Percentiles rank a stretch among this genome's conserved stretches.
Evolutionary conservation across 768 basidiomycete genomes (phyloP).

Genomic region (Pleurotus tuber-regium): DNA sequence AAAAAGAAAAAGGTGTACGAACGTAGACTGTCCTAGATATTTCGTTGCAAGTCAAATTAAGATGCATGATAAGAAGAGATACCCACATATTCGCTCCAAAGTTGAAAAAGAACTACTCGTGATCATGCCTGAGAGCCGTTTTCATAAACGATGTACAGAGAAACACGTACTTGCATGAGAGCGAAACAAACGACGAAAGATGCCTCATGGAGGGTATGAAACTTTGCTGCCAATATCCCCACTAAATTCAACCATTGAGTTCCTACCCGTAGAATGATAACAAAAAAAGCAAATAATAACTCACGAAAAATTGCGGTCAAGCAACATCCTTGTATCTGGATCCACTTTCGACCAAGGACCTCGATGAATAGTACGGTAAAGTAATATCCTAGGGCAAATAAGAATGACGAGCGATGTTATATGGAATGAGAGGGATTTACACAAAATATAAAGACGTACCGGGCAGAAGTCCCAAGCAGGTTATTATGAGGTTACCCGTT

Average conservation of each 20-base stretch:
- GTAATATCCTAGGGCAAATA: slow-evolving; percentile 64
- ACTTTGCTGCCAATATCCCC: slow-evolving; percentile 65
- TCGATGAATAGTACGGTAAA: slow-evolving; percentile 67
- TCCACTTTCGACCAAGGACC: slow-evolving; percentile 68
- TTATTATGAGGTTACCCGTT: slow-evolving; percentile 69
- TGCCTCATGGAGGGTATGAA: slow-evolving; percentile 49
- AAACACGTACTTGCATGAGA: slow-evolving; percentile 49
- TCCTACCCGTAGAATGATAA: neutral
- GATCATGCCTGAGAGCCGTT: neutral
- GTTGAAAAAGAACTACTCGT: slow-evolving; percentile 66
- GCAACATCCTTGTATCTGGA: slow-evolving; percentile 76
- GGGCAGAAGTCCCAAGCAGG: slow-evolving; percentile 75
- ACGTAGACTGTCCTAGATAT: neutral
- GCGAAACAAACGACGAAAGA: slow-evolving; percentile 73
- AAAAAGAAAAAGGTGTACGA: neutral
- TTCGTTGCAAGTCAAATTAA: neutral
- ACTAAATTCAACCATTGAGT: slow-evolving; percentile 36
- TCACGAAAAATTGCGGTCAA: slow-evolving; percentile 61
- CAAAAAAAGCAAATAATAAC: slow-evolving; percentile 15
- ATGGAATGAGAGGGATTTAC: neutral
- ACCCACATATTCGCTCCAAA: slow-evolving; percentile 65
- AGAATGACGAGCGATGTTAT: slow-evolving; percentile 2
- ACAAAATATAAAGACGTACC: slow-evolving; percentile 38
- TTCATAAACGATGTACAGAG: neutral
- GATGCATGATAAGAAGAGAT: neutral